Conservation (phyloP, 139 green algal species). For the Micractinium sp. region DNA sequence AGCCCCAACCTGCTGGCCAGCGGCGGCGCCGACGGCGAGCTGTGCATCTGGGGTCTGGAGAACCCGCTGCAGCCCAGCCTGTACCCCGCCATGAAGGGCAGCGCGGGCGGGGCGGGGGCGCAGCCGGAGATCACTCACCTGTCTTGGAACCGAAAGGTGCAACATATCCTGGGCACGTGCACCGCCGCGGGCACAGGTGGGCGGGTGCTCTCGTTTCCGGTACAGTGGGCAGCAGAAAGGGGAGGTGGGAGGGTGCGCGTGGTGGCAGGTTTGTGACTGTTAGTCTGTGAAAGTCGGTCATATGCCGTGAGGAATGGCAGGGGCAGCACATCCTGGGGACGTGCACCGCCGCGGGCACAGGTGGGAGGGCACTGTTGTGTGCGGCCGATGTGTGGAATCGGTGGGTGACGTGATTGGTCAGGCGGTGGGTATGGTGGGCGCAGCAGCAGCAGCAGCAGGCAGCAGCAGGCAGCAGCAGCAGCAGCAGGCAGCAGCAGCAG, state of each 20-base stretch:
- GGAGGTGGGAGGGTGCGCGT: not conserved
- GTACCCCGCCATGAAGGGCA: slow-evolving; percentile 68
- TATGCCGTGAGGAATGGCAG: slow-evolving; percentile 31
- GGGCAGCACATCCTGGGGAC: slow-evolving; percentile 96
- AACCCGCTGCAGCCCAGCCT: slow-evolving; percentile 76
- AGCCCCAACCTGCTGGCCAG: slow-evolving; percentile 93
- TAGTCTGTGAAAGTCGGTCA: no score
- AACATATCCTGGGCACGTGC: slow-evolving; percentile 94
- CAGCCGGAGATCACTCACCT: slow-evolving; percentile 85
- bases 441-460: not conserved
- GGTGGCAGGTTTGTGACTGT: not conserved
- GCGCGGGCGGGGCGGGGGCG: slow-evolving; percentile 13
- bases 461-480: no score
- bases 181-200: slow-evolving; percentile 53
- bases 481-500: no score
- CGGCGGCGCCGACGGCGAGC: slow-evolving; percentile 88
- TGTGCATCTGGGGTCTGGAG: slow-evolving; percentile 96
- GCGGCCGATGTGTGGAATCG: not conserved
- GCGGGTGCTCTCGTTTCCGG: no score
- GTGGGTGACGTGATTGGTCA: not conserved
- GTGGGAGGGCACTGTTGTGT: no score
- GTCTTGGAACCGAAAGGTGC: slow-evolving; percentile 95
- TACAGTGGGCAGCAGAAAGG: no score
- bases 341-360: slow-evolving; percentile 57
- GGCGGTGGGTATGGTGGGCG: no score